Conservation (phyloP, 164 flowering plant species). For the Piper longum region DNA sequence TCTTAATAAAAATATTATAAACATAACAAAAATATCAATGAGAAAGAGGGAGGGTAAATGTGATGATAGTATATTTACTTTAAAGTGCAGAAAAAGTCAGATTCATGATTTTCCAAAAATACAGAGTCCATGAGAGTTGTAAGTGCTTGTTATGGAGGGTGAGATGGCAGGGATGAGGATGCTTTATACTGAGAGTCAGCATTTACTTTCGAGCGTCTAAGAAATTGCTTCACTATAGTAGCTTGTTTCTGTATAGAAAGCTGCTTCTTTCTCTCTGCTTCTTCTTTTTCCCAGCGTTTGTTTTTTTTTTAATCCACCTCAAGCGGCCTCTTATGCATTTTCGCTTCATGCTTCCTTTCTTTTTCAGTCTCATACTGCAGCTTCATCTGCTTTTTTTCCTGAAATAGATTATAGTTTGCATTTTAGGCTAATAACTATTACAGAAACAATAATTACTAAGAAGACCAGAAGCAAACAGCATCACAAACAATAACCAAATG, state of each 20-base stretch:
- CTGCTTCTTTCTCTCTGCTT: slow-evolving; percentile 52
- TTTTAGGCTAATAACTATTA: too few relatives aligned
- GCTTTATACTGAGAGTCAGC: slow-evolving; percentile 16
- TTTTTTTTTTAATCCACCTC: slow-evolving; percentile 50
- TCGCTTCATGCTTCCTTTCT: slow-evolving; percentile 52
- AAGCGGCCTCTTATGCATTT: slow-evolving; percentile 13
- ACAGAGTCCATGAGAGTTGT: slow-evolving; percentile 46
- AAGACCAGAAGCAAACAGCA: neutral
- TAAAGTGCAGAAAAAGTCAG: slow-evolving; percentile 24
- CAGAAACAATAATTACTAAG: neutral
- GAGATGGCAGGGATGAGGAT: slow-evolving; percentile 4
- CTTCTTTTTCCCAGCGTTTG: slow-evolving; percentile 59
- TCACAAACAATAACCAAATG: neutral
- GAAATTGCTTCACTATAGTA: slow-evolving; percentile 81
- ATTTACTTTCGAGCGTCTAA: slow-evolving; percentile 34
- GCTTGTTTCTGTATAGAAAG: slow-evolving; percentile 73
- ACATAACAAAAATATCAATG: neutral
- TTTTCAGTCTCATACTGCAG: slow-evolving; percentile 62
- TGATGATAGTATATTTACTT: slow-evolving; percentile 23
- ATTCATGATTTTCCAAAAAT: slow-evolving; percentile 23
- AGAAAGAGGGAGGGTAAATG: neutral
- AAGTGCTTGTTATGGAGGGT: slow-evolving; percentile 18
- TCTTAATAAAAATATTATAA: slow-evolving; percentile 7
- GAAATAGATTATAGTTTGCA: slow-evolving; percentile 5
- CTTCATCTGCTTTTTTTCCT: slow-evolving; percentile 72